Evolutionary conservation across 108 stramenopile genomes (phyloP).

Genomic region (Nitzschia palea): DNA sequence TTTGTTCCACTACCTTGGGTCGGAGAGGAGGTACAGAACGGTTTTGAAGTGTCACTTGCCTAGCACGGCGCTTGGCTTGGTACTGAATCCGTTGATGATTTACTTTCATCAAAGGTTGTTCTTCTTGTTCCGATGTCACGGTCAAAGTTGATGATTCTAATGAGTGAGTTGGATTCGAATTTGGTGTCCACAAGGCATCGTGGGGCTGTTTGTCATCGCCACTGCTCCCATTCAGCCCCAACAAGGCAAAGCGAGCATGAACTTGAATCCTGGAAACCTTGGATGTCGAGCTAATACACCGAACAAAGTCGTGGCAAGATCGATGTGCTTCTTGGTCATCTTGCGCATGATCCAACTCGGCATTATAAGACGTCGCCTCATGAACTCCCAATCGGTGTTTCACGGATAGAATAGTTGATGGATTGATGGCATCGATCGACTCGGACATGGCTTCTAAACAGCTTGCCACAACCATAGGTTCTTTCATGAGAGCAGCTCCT

Average conservation of each 20-base stretch:
- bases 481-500: constrained; percentile 44
- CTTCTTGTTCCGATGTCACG: neutral
- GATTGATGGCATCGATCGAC: neutral
- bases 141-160: neutral
- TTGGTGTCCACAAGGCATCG: neutral
- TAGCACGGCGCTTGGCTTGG: constrained; percentile 20
- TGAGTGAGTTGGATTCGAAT: neutral
- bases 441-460: constrained; percentile 27
- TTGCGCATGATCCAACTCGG: constrained; percentile 14
- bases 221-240: constrained; percentile 24
- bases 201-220: neutral
- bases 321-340: constrained; percentile 37
- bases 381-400: constrained; percentile 50
- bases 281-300: neutral
- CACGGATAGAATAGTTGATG: constrained; percentile 24
- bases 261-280: constrained; percentile 29
- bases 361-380: constrained; percentile 22
- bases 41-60: constrained; percentile 40
- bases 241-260: constrained; percentile 35
- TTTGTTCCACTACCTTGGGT: constrained; percentile 13
- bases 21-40: constrained; percentile 42
- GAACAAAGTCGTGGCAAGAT: constrained; percentile 22
- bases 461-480: constrained; percentile 29
- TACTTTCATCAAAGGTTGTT: constrained; percentile 13
- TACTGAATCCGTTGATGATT: constrained; percentile 47